Evolutionary conservation across 2,329 filamentous ascomycete genomes (phyloP), one percentile per base, ranked within the genome.

Genomic region (Colletotrichum liaoningense): DNA sequence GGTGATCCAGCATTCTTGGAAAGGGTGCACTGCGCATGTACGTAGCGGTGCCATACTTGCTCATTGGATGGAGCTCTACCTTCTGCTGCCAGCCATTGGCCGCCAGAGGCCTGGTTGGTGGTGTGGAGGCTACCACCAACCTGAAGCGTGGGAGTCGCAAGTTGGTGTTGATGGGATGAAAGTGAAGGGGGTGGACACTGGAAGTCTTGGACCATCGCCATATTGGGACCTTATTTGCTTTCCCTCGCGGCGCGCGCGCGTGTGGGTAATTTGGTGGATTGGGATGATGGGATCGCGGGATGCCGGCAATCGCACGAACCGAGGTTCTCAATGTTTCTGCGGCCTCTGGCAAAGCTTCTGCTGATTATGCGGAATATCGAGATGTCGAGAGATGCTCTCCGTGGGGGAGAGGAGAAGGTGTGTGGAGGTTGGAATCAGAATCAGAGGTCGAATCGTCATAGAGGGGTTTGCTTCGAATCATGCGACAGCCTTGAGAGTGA

Each of bases 71-170:
- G 28, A 19, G 7, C 19, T 30, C n/a, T 26, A 26, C 30, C 24
- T 33, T 4, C 7, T 26, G 28, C 30, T 33, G 19, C 7, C 33
- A 24, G 28, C 22, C 46, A 63, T 63, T 55, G 46, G 62, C 7
- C n/a, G 14, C 62, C 62, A 49, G 28, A 3, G 11, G 16, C 2
- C 55, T 60, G 54, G 42, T 59, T 72, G 46, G 49, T 64, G 65
- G 59, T 64, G 66, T 72, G 69, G 63, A 72, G 63, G 11, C 46
- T 35, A 28, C 60, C n/a, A 63, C 28, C 42, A 11, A 62, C 38
- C 63, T 33, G 52, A 57, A 42, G 42, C 68, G 55, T 67, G 63
- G 63, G 26, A 63, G 28, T 54, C n/a, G 28, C 46, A 26, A 19
- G n/a, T 33, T 35, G 26, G 49, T 35, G 12, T n/a, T 55, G 46